Evolutionary conservation across 192 early-diverging fungal genomes (phyloP), one percentile per base, ranked within the genome.

Genomic region (Backusella psychrophila): DNA sequence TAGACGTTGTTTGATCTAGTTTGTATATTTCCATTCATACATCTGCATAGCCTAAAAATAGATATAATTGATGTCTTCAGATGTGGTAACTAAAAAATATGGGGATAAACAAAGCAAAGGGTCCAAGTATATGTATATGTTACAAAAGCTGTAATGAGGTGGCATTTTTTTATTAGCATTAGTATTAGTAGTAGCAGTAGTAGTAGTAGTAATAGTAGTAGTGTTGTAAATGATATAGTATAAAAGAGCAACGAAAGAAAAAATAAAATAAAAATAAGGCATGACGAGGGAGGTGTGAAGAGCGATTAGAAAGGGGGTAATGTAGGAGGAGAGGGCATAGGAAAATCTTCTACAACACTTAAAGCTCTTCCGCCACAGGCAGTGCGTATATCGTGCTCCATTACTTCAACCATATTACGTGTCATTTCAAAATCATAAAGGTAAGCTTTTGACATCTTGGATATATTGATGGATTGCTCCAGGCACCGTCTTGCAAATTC

Each of bases 351-450:
- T 41, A 41, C 38, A 38, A 69, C 19, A 21, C n/a, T 69, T 41
- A 41, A 41, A 38, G 38, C 15, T 14, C n/a, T 69, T 74, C 35
- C 31, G 17, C 72, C 56, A 74, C 63, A 75, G 11, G 41, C 65
- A 75, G 52, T 46, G 6, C 39, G 31, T 21, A 79, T 53, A 21
- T 79, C 78, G 38, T 77, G 78, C 19, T 83, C 82, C 78, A 83
- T 79, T 12, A 76, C 65, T 21, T 36, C n/a, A 0, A 83, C 82
- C 17, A 80, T 59, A 46, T 72, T 79, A 34, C 59, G 59, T 34
- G 78, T 53, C 69, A 77, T 29, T 69, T 83, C 82, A 77, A 80
- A 83, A 34, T 83, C 82, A 74, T 79, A 83, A n/a, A 74, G 21
- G 34, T 77, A 83, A 1, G 70, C 59, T 65, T 46, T 80, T 8